Evolutionary conservation across 2,329 filamentous ascomycete species (phyloP), one percentile per base, ranked within the genome.

Genomic region (Fusarium temperatum): DNA sequence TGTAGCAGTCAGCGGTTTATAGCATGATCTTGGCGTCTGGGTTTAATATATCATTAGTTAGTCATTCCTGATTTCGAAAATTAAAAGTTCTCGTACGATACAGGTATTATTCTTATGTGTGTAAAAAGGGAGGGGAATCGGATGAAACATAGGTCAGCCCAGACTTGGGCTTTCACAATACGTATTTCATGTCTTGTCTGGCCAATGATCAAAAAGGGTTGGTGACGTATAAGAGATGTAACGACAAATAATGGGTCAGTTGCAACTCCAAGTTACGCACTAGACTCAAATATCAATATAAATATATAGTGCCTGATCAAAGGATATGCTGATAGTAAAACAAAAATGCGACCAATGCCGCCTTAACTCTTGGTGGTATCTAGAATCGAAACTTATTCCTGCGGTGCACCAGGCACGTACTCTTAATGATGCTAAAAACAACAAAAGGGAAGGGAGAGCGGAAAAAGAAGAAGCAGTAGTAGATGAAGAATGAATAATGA

Each of bases 11-110:
- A 73, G 67, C 58, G 69, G 59, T 61, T 69, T 35, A 68, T 54
- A 63, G 69, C 75, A 77, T 78, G 68, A 64, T 62, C 66, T 56
- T 62, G 76, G 76, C 76, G 76, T 78, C 76, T 56, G 54, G 55
- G 66, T 63, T 63, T 28, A 45, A 48, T 55, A 28, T 20, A 65
- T 70, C 28, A 30, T 63, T 62, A 65, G 44, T 48, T 51, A 63
- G 41, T 45, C 39, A 50, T 44, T 41, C 30, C 38, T 24, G 15
- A 42, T 61, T 30, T 53, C 26, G 36, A n/a, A 17, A 47, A 38
- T 32, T 13, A 53, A 63, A 60, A 63, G 38, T 64, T 38, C 32
- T 14, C n/a, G 47, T 39, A 53, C 26, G 66, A 55, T 63, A 47
- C 36, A 42, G 26, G 15, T 32, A 15, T 57, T 18, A 24, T 26